phyloP scores from a whole-genome alignment of 2,329 filamentous ascomycete species.

The Lojkania enalia region DNA sequence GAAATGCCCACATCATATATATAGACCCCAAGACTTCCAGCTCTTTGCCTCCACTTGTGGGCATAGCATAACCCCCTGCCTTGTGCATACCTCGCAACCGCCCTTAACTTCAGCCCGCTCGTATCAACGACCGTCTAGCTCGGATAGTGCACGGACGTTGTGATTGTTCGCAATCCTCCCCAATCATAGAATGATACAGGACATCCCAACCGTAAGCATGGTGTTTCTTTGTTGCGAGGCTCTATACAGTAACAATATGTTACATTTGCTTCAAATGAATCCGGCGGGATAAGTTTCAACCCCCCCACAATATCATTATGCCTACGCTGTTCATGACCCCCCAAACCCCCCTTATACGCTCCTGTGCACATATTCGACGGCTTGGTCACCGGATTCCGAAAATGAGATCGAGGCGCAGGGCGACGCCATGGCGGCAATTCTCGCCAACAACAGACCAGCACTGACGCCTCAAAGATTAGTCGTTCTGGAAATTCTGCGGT shows the following conservation, averaged over 20 bases:
- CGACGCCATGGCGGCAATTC: neutral
- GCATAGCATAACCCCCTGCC: conserved; percentile 4
- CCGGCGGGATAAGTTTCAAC: too few species aligned
- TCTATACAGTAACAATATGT: too few species aligned
- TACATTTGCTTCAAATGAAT: too few species aligned
- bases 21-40: conserved; percentile 1
- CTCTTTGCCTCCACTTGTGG: neutral
- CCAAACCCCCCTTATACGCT: too few species aligned
- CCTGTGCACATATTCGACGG: too few species aligned
- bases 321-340: too few species aligned
- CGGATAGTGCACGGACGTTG: neutral
- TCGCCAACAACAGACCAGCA: neutral
- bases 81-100: conserved; percentile 1
- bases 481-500: neutral
- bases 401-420: neutral
- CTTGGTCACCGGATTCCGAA: neutral
- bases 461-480: conserved; percentile 2
- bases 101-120: conserved; percentile 8
- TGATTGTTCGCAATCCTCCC: neutral
- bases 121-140: conserved; percentile 3
- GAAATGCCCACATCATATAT: conserved; percentile 1
- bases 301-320: too few species aligned
- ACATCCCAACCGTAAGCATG: too few species aligned
- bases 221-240: too few species aligned
- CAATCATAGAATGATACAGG: too few species aligned